These are phyloP conservation scores for Thuidium tamariscinum DNA, from an alignment of 225 moss, liverwort and hornwort species.

Conservation along the genomic window DNA sequence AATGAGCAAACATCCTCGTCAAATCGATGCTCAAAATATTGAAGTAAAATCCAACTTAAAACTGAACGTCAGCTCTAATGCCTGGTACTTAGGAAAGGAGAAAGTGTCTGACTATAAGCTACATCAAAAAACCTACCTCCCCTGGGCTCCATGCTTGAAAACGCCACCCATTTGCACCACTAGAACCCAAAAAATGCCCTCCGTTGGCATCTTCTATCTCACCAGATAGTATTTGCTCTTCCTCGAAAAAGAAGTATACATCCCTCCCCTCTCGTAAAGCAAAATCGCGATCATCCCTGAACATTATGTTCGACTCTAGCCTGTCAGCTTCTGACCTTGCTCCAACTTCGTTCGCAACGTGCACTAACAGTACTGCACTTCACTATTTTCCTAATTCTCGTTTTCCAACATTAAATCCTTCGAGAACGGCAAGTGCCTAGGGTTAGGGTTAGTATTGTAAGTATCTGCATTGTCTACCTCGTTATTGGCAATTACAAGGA, in stretches of 20 bases:
- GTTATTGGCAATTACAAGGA: too few relatives aligned
- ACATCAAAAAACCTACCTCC: constrained; percentile 20
- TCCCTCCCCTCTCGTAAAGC: constrained; percentile 39
- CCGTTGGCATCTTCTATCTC: constrained; percentile 20
- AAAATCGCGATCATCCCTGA: constrained; percentile 28
- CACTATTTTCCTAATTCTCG: too few relatives aligned
- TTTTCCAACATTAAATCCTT: too few relatives aligned
- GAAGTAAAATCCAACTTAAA: neutral
- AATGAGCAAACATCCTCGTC: neutral
- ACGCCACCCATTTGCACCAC: constrained; percentile 35
- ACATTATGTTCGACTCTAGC: constrained; percentile 38
- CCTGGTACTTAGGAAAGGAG: neutral
- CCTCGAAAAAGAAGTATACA: constrained; percentile 27
- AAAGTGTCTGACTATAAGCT: neutral
- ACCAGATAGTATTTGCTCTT: constrained; percentile 7
- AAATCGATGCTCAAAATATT: neutral
- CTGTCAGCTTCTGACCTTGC: constrained; percentile 20
- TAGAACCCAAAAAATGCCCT: constrained; percentile 16
- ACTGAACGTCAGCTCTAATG: neutral
- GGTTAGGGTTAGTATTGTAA: too few relatives aligned
- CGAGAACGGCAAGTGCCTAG: too few relatives aligned
- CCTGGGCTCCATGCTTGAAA: constrained; percentile 48
- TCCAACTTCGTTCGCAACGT: constrained; percentile 5
- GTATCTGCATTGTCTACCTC: too few relatives aligned
- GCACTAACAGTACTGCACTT: too few relatives aligned